phyloP scores from a whole-genome alignment of 805 yeast genomes.

The Pichia paraexigua region DNA sequence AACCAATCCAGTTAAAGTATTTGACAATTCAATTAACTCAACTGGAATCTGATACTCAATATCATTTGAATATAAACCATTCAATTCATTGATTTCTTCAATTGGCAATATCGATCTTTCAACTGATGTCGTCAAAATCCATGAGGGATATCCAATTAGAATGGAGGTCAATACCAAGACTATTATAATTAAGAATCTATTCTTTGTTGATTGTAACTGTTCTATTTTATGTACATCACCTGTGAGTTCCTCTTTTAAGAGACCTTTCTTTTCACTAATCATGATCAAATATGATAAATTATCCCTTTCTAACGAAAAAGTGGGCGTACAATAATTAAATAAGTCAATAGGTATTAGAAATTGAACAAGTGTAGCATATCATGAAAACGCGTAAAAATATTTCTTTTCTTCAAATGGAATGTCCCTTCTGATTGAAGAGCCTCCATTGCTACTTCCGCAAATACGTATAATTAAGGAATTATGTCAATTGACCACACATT shows the following conservation, averaged over 20 bases:
- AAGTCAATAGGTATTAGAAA: neutral
- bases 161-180: constrained; percentile 23
- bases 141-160: constrained; percentile 49
- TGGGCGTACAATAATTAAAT: no score
- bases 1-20: constrained; percentile 26
- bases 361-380: neutral
- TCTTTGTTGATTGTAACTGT: neutral
- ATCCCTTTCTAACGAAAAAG: no score
- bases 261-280: neutral
- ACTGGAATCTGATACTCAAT: constrained; percentile 35
- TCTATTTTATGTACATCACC: neutral
- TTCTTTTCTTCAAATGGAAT: neutral
- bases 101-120: constrained; percentile 55
- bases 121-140: constrained; percentile 52
- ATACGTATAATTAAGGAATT: no score
- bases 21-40: constrained; percentile 29
- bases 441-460: neutral
- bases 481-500: neutral
- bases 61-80: constrained; percentile 17
- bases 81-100: constrained; percentile 29
- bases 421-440: neutral
- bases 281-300: neutral
- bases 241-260: neutral
- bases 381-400: neutral
- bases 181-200: constrained; percentile 15